Evolutionary conservation across 2,329 filamentous ascomycete genomes (phyloP), one percentile per base, ranked within the genome.

Genomic region (Pleomassaria siparia): DNA sequence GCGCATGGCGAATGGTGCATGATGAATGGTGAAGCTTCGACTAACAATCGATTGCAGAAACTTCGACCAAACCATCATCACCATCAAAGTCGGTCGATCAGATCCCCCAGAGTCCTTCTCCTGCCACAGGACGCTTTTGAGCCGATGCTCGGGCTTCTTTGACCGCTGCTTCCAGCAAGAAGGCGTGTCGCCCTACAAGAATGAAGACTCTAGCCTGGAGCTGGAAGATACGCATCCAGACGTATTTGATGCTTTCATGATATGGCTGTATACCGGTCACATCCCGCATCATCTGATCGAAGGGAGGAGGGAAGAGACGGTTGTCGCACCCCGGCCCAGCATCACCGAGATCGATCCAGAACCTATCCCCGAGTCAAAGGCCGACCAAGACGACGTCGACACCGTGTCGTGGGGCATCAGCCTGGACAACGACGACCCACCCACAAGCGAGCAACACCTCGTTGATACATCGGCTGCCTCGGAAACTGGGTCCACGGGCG

Each of bases 191-290:
- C 66, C 66, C 0, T 68, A 69, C 52, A 65, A 63, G 33, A 63
- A 48, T 30, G 55, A 55, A 20, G 59, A 54, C 5, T 43, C 59
- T 4, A 56, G 52, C 12, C 51, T 69, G 11, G 66, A 68, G 42
- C 60, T 69, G 7, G 59, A 66, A 8, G 64, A 68, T 26, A 65
- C 63, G 3, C 63, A 53, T 37, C 63, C 66, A n/a, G 66, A 69
- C 44, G 64, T 68, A n/a, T 69, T 69, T 39, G 66, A 69, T 48
- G 61, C 64, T 7, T 69, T 69, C 45, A 66, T 69, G 64, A 54
- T 69, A 44, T 69, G 66, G 66, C 49, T 69, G n/a, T 66, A 69
- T 44, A 69, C 66, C 6, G 66, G 66, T 8, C 62, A 64, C 41
- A 66, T 69, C 18, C 66, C 66, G 5, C 66, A 69, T 20, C 66